Base-by-base conservation (phyloP, 2,329 filamentous ascomycete genomes). In the Penicillium vulpinum region DNA sequence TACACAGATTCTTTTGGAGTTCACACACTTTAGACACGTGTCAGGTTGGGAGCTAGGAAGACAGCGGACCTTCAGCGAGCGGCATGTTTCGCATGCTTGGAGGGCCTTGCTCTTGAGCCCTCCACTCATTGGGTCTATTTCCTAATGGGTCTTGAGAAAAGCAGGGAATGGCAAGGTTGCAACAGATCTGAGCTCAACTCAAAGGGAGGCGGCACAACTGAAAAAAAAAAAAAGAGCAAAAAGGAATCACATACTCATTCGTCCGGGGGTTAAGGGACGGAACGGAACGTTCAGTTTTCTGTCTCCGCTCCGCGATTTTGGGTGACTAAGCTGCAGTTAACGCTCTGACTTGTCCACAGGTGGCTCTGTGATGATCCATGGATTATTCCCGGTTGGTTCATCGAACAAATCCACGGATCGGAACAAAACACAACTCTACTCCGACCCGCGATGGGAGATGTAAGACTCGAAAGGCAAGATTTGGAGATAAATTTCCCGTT, bases 21-120 rank as follows among this genome's bases (percentile, higher is more conserved):
- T 22, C 24, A 16, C 44, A 47, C 44, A 47, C 21, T 47, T 47
- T 21, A 21, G 18, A 11, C 44, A 47, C 3, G 28, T 47, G 9
- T 16, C 18, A 21, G 44, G 44, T 16, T 47, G n/a, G 3, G 44
- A 35, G 44, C 44, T 47, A 24, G 44, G 44, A 3, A 47, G 44
- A 24, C 44, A 47, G 16, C 44, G 44, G 29, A 47, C 44, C 18
- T 47, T 47, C n/a, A 47, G 44, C 26, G 44, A 47, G 44, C 44
- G 44, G 44, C 44, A 47, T 47, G 16, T 31, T 31, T 47, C 44
- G 18, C 44, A 47, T 8, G 44, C 44, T 35, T 47, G 44, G 4
- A 18, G 26, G 8, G 39, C 39, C 39, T 41, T 41, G 22, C 16
- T 41, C 39, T 41, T 41, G 15, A 16, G 8, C 9, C 15, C 18